Evolutionary conservation across 768 basidiomycete genomes (phyloP).

Genomic region (Termitomyces sp.): DNA sequence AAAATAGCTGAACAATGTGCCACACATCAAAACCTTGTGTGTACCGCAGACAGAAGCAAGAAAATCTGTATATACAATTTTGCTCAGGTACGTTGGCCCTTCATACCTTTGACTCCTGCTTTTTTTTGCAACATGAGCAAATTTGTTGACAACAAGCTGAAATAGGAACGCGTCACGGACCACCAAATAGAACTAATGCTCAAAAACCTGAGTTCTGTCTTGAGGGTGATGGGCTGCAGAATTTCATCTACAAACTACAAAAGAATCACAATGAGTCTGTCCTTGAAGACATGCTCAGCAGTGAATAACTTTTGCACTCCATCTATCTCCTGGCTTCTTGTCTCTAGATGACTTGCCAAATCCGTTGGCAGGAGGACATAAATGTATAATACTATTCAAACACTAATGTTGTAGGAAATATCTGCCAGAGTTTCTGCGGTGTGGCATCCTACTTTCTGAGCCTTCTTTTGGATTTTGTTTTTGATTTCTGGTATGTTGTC

Average conservation of each 20-base stretch:
- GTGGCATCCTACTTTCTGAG: background rate
- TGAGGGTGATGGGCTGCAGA: constrained; percentile 58
- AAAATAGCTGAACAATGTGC: constrained; percentile 70
- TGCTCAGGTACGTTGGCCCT: constrained; percentile 52
- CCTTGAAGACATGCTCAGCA: background rate
- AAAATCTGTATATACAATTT: constrained; percentile 97
- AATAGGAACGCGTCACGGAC: constrained; percentile 87
- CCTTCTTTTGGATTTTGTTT: background rate
- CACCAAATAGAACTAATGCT: constrained; percentile 80
- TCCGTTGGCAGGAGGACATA: background rate
- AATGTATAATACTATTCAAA: background rate
- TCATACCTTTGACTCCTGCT: background rate
- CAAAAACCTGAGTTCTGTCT: constrained; percentile 59
- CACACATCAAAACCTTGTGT: constrained; percentile 67
- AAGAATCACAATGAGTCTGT: constrained; percentile 26
- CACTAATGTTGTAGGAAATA: background rate
- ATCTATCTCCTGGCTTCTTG: background rate
- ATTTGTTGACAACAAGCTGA: background rate
- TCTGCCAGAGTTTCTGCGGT: background rate
- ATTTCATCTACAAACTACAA: constrained; percentile 52
- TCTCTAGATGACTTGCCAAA: background rate
- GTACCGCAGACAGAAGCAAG: constrained; percentile 82
- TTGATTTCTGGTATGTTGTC: background rate
- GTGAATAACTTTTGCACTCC: background rate
- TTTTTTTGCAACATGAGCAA: background rate